Evolutionary conservation across 768 basidiomycete genomes (phyloP), one percentile per base, ranked within the genome.

Genomic region (Postia placenta): DNA sequence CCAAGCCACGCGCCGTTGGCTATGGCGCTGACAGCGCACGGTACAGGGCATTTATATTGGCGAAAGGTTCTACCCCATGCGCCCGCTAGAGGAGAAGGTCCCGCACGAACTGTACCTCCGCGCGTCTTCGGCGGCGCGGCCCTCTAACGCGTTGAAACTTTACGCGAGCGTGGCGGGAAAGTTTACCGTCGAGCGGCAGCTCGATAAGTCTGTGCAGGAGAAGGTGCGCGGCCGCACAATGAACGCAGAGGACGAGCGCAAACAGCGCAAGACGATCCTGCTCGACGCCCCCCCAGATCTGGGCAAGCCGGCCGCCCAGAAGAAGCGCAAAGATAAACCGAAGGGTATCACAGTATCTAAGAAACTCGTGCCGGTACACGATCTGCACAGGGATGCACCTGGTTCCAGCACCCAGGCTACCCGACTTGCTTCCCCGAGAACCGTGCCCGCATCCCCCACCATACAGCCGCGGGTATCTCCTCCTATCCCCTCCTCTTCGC

Each of bases 91-190:
- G 48, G 87, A 87, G 63, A 72, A 69, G 51, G 61, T 71, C 1
- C 70, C 74, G 6, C 85, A 88, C 56, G 88, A 91, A 53, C 73
- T 91, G 25, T 91, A 87, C 64, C 74, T 89, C 19, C 78, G 85
- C 14, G 69, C 79, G 11, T 70, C 81, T 30, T 75, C 76, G 14
- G 71, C 75, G 6, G 67, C 74, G 20, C 83, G 80, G 62, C 79
- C 76, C 42, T 77, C 71, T 54, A 76, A 79, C 0, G 81, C 85
- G 1, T 75, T 90, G 56, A 87, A 85, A 62, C 76, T 85, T 17
- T 78, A 83, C 56, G 87, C 85, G 53, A 81, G 80, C 56, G 78
- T 91, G 38, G 71, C 78, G n/a, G 85, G 85, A 30, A 87, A 83
- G 64, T 78, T 86, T 60, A 72, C 69, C 28, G 79, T 89, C 45